Evolutionary conservation across 2,329 filamentous ascomycete genomes (phyloP).

Genomic region (Penicillium sp.): DNA sequence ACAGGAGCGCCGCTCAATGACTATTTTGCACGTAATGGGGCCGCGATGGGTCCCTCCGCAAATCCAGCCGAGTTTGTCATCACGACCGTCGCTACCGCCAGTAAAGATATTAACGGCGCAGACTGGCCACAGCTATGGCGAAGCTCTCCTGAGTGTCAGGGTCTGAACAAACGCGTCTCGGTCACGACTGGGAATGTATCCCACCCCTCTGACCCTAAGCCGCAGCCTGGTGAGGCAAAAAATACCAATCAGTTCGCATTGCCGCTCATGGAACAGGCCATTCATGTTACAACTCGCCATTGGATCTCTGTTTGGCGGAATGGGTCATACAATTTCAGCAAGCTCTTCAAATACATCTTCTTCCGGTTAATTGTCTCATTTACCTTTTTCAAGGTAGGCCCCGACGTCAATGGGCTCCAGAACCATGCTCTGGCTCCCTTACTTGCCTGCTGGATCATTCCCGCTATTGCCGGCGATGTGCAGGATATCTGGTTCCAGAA

Average conservation of each 20-base stretch:
- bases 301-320: conserved; percentile 9
- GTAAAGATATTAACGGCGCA: neutral
- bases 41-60: neutral
- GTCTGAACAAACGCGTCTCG: neutral
- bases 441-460: neutral
- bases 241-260: neutral
- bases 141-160: neutral
- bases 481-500: conserved; percentile 10
- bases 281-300: conserved; percentile 4
- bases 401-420: neutral
- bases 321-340: conserved; percentile 12
- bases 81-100: neutral
- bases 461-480: neutral
- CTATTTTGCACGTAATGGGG: neutral
- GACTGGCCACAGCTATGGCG: neutral
- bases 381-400: neutral
- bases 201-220: too few relatives aligned
- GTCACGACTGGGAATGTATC: too few relatives aligned
- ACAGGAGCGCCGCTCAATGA: neutral
- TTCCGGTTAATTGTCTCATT: conserved; percentile 5
- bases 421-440: neutral
- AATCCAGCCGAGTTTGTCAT: neutral
- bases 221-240: too few relatives aligned
- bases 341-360: conserved; percentile 4
- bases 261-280: neutral